Evolutionary conservation across 2,329 filamentous ascomycete species (phyloP).

Genomic region (Colletotrichum somersetense): DNA sequence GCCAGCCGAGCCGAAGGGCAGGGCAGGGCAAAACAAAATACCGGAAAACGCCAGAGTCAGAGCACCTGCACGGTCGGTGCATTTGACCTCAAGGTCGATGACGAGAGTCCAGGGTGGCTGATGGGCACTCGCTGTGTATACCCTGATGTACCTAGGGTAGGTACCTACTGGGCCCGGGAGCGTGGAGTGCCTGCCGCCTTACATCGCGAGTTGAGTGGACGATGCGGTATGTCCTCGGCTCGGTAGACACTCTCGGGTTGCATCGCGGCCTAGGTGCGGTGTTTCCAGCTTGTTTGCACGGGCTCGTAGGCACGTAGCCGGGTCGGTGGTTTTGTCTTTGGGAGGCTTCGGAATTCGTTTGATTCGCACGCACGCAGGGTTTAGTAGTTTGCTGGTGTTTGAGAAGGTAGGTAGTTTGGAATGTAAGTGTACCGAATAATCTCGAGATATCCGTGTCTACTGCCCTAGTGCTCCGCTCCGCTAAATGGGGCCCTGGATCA

Average conservation of each 20-base stretch:
- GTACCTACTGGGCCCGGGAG: not conserved
- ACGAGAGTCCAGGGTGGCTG: slow-evolving; percentile 3
- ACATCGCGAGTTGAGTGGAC: slow-evolving; percentile 1
- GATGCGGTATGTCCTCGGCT: not conserved
- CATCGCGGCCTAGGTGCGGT: not conserved
- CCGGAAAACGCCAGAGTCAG: slow-evolving; percentile 9
- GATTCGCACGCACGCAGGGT: not conserved
- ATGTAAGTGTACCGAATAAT: not conserved
- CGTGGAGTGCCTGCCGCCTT: not conserved
- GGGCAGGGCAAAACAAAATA: not conserved
- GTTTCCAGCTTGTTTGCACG: not conserved
- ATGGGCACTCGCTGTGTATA: too few relatives aligned
- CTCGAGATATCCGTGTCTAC: not conserved
- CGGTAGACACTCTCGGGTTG: not conserved
- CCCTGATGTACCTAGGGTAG: not conserved
- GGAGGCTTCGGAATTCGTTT: not conserved
- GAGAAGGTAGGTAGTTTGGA: not conserved
- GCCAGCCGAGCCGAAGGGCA: slow-evolving; percentile 38
- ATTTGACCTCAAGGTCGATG: slow-evolving; percentile 8
- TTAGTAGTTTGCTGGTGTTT: not conserved
- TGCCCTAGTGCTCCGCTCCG: not conserved
- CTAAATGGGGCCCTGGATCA: not conserved
- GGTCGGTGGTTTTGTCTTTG: not conserved
- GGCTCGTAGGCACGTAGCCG: slow-evolving; percentile 1
- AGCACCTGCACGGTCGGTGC: slow-evolving; percentile 8